Percentiles rank a stretch among this genome's conserved stretches.
These are phyloP conservation scores for Fusarium sp. DNA, from an alignment of 2,329 filamentous ascomycete species.

Conservation along the genomic window DNA sequence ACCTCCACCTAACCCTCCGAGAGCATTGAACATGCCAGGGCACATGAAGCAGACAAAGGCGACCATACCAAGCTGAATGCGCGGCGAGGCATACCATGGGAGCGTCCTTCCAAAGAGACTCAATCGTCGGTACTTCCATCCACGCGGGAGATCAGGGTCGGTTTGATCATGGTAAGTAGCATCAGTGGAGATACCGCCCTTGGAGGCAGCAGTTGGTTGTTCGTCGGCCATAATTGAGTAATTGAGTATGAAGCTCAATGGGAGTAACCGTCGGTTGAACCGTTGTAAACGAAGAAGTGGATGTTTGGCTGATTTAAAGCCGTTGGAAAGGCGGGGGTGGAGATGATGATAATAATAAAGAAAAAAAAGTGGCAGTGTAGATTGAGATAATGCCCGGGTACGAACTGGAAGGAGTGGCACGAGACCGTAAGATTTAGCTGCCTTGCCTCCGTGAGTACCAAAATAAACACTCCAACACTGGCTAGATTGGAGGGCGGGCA, in stretches of 20 bases:
- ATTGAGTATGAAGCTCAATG: background rate
- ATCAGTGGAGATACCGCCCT: conserved; percentile 22
- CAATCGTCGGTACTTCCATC: conserved; percentile 43
- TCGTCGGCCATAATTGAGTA: conserved; percentile 23
- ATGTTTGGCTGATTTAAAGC: conserved; percentile 18
- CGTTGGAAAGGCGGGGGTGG: conserved; percentile 22
- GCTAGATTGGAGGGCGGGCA: background rate
- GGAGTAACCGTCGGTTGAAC: conserved; percentile 2
- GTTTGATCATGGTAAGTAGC: conserved; percentile 21
- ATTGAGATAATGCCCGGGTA: background rate
- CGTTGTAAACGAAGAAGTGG: background rate
- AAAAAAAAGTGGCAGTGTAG: background rate
- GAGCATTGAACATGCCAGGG: conserved; percentile 79
- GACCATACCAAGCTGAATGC: conserved; percentile 77
- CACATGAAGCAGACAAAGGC: conserved; percentile 69
- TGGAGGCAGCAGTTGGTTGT: conserved; percentile 5
- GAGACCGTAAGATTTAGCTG: conserved; percentile 18
- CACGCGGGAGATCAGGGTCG: conserved; percentile 28
- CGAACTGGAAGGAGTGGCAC: conserved; percentile 7
- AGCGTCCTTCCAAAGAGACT: conserved; percentile 33
- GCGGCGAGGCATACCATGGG: conserved; percentile 78
- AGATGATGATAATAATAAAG: conserved; percentile 6
- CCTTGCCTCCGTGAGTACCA: background rate
- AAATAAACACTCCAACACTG: conserved; percentile 16
- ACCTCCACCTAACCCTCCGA: conserved; percentile 73